Base-by-base conservation (phyloP, 2,329 filamentous ascomycete genomes). In the Paracoccidioides brasiliensis region DNA sequence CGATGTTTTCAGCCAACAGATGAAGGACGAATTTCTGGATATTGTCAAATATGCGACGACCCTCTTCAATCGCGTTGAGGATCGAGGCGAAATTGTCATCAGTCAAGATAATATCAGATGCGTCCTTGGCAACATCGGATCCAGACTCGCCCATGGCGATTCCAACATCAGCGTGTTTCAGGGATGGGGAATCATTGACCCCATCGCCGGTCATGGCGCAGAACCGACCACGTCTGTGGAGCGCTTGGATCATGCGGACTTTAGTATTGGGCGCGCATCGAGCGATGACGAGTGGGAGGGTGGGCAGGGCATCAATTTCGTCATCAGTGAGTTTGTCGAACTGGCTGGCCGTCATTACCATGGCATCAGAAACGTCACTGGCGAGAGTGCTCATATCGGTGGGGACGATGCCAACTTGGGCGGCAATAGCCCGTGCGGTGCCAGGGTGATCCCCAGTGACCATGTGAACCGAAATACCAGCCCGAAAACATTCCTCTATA, bases 161-260 rank as follows among this genome's bases (percentile, higher is more conserved):
- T 62, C 87, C 88, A 10, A 95, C 88, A 66, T 95, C 89, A 5
- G 88, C 86, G 30, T 81, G 80, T 60, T 88, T 88, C 42, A 94
- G 76, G 2, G 87, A 90, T 0, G 88, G 88, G 3, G 86, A 87
- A 66, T 94, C 88, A 65, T 94, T 94, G 59, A 93, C 88, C 55
- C 89, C 88, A 61, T 94, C 89, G 62, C 89, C 89, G 33, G 88
- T 94, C 88, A 94, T 93, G 55, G 88, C 88, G 67, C 85, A 88
- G 69, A 86, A 91, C 9, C 79, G 78, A 14, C 82, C 80, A 43
- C 88, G 82, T 30, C 70, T 66, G 53, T 72, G 71, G 41, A 74
- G 57, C 1, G 71, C 71, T 40, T 89, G 86, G 54, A 95, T 90
- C 88, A 95, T 94, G 55, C 88, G 83, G 5, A 90, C 88, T 72